These are phyloP conservation scores for Auriculariales sp. DNA, from an alignment of 768 basidiomycete species.

Conservation along the genomic window DNA sequence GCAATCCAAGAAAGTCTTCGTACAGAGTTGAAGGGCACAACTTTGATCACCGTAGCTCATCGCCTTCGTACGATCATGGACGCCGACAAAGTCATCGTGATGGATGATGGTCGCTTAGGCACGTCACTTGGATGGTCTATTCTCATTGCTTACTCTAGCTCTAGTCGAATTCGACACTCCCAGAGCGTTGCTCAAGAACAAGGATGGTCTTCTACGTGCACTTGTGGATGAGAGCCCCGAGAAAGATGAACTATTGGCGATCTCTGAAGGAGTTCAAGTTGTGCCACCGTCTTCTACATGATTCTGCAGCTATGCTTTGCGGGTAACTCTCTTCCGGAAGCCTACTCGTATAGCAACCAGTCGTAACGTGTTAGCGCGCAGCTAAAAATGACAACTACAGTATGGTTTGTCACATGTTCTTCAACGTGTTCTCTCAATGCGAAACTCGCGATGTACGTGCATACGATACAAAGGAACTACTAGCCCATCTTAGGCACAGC, in stretches of 20 bases:
- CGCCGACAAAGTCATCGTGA: slow-evolving; percentile 29
- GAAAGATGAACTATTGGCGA: slow-evolving; percentile 5
- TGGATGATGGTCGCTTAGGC: slow-evolving; percentile 34
- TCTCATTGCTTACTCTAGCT: neutral
- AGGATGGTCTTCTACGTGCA: slow-evolving; percentile 11
- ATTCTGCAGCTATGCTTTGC: no score
- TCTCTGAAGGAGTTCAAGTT: no score
- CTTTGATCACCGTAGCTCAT: slow-evolving; percentile 29
- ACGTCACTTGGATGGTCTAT: neutral
- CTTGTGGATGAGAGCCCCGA: slow-evolving; percentile 14
- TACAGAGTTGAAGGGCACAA: slow-evolving; percentile 19
- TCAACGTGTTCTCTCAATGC: no score
- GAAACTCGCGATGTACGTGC: no score
- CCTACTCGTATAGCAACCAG: no score
- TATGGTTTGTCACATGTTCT: no score
- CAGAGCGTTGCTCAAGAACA: slow-evolving; percentile 14
- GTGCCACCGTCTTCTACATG: no score
- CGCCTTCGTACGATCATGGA: slow-evolving; percentile 18
- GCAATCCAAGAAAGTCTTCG: slow-evolving; percentile 23
- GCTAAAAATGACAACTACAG: no score
- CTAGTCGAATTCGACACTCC: slow-evolving; percentile 44
- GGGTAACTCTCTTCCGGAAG: no score
- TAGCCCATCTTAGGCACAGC: no score
- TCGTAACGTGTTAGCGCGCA: no score
- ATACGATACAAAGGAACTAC: no score